These are phyloP conservation scores for Fraxinus velutina DNA, from an alignment of 305 asterid genomes.

Conservation along the genomic window DNA sequence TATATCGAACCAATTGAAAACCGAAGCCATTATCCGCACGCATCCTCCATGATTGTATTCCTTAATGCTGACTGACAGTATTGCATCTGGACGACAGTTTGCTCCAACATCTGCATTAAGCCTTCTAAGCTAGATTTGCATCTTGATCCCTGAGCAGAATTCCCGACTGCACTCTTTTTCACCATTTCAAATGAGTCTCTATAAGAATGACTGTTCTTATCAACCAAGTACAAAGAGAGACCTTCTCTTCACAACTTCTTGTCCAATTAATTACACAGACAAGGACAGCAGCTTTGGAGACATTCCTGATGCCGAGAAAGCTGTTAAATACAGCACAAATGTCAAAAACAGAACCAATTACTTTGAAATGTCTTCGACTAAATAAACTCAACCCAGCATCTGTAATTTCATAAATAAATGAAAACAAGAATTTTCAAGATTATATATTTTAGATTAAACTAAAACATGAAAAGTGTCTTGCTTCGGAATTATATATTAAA, in stretches of 20 bases:
- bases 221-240: constrained; percentile 3
- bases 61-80: neutral
- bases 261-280: neutral
- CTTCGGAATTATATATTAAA: neutral
- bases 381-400: neutral
- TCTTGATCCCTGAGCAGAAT: constrained; percentile 7
- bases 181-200: neutral
- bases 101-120: neutral
- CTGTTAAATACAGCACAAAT: neutral
- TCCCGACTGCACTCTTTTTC: neutral
- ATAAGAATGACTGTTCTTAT: constrained; percentile 4
- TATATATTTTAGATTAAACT: neutral
- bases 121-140: neutral
- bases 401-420: neutral
- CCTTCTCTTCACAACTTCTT: neutral
- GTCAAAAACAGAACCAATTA: neutral
- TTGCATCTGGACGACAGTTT: neutral
- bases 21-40: neutral
- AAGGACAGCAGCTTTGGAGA: neutral
- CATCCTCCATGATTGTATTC: neutral
- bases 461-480: neutral
- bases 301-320: neutral
- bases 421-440: neutral
- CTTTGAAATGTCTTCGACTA: neutral
- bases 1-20: neutral